Percentiles rank a stretch among this genome's conserved stretches.
phyloP scores from a whole-genome alignment of 2,329 filamentous ascomycete genomes.

The Scolecobasidium constrictum region DNA sequence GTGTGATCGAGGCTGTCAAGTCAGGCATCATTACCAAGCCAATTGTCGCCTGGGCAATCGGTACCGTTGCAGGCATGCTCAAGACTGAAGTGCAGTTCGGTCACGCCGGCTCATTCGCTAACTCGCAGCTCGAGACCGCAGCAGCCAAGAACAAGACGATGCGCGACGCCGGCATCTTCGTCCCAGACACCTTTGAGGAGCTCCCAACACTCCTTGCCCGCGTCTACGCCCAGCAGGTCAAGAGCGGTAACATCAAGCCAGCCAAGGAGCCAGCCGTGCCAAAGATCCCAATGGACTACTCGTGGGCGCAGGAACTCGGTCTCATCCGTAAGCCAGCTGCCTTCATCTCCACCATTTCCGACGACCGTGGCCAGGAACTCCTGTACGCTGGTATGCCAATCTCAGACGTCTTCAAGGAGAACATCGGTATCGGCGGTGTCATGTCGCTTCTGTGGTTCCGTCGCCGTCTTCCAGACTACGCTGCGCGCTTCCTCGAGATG shows the following conservation, averaged over 20 bases:
- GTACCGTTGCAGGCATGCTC: conserved; percentile 98
- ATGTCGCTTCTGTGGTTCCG: conserved; percentile 99
- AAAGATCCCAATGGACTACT: conserved; percentile 99
- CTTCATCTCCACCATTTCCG: conserved; percentile 99
- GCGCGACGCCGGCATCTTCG: conserved; percentile 87
- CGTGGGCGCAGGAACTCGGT: conserved; percentile 97
- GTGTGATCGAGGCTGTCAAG: conserved; percentile 97
- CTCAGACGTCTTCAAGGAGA: conserved; percentile 98
- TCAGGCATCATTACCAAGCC: conserved; percentile 92
- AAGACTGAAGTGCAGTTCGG: conserved; percentile 99
- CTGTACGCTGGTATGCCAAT: conserved; percentile 99
- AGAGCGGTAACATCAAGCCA: conserved; percentile 74
- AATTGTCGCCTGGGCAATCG: conserved; percentile 97
- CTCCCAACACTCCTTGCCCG: conserved; percentile 65
- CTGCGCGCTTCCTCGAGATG: conserved; percentile 99
- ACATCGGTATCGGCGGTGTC: conserved; percentile 98
- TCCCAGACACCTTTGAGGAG: conserved; percentile 95
- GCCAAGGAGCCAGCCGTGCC: conserved; percentile 82
- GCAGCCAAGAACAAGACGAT: conserved; percentile 95
- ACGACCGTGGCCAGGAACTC: conserved; percentile 98
- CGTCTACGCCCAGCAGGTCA: conserved; percentile 83
- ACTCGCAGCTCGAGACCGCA: conserved; percentile 97
- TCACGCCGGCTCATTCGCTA: conserved; percentile 96
- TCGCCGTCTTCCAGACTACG: conserved; percentile 87
- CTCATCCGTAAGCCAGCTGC: conserved; percentile 99